A percentile compares a stretch with the other conserved stretches of the same genome.
These are phyloP conservation scores for Phyllosticta citrichinensis DNA, from an alignment of 2,329 filamentous ascomycete genomes.

Conservation along the genomic window DNA sequence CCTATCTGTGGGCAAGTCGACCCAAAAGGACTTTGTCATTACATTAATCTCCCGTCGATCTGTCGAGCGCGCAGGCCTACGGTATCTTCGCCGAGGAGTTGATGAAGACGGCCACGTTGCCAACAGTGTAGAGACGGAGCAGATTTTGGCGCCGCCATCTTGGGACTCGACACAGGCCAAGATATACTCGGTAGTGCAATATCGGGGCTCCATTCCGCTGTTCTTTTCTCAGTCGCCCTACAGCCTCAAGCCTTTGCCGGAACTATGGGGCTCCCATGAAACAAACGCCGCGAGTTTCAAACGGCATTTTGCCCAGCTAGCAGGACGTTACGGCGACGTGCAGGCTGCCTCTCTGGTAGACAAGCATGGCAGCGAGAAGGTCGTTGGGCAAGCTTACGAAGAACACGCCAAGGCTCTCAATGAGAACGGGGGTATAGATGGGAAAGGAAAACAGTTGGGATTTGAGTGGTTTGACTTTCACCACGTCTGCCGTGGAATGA, in stretches of 20 bases:
- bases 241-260: slow-evolving; percentile 77
- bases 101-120: slow-evolving; percentile 84
- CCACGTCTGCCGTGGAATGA: slow-evolving; percentile 85
- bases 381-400: slow-evolving; percentile 71
- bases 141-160: slow-evolving; percentile 65
- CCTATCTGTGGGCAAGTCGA: slow-evolving; percentile 5
- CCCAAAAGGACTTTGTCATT: slow-evolving; percentile 53
- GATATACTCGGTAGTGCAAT: slow-evolving; percentile 75
- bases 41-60: slow-evolving; percentile 88
- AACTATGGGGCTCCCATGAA: slow-evolving; percentile 68
- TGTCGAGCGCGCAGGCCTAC: slow-evolving; percentile 71
- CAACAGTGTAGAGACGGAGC: slow-evolving; percentile 90
- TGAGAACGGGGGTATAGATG: slow-evolving; percentile 42
- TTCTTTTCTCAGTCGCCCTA: slow-evolving; percentile 96
- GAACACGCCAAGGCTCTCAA: slow-evolving; percentile 58
- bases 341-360: slow-evolving; percentile 82
- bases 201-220: slow-evolving; percentile 82
- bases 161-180: slow-evolving; percentile 52
- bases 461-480: slow-evolving; percentile 99
- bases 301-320: slow-evolving; percentile 65
- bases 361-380: slow-evolving; percentile 71
- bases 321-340: slow-evolving; percentile 60
- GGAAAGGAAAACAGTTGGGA: slow-evolving; percentile 39
- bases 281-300: slow-evolving; percentile 71
- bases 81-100: slow-evolving; percentile 81